These are phyloP conservation scores for Fraxinus ornus DNA, from an alignment of 305 asterid genomes.

Conservation along the genomic window DNA sequence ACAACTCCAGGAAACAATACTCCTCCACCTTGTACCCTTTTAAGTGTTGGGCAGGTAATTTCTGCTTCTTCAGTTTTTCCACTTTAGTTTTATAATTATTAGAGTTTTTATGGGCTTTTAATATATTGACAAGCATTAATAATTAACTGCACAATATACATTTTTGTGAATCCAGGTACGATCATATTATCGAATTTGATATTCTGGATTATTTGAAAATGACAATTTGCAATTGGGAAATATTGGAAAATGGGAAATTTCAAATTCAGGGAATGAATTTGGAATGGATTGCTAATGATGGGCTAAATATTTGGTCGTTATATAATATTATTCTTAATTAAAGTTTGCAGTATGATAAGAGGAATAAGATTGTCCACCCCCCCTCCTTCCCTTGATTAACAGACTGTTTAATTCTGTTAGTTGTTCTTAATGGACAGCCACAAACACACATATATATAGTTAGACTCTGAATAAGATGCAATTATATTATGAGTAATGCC, in stretches of 20 bases:
- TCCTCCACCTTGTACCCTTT: conserved; percentile 73
- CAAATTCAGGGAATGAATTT: not conserved
- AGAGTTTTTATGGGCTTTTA: not conserved
- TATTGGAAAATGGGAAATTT: not conserved
- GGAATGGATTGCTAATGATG: not conserved
- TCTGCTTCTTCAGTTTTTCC: not conserved
- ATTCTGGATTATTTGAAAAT: not conserved
- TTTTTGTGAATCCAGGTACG: not conserved
- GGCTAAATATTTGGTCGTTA: not conserved
- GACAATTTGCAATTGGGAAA: not conserved
- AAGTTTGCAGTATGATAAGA: not conserved
- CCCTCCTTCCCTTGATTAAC: not conserved
- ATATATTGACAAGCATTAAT: not conserved
- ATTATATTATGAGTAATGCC: not conserved
- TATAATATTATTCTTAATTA: not conserved
- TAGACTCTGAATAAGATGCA: not conserved
- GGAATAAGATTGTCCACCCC: not conserved
- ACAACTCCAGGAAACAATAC: conserved; percentile 50
- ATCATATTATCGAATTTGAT: not conserved
- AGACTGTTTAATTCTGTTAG: not conserved
- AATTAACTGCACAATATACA: not conserved
- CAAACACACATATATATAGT: too few species aligned
- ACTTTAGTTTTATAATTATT: not conserved
- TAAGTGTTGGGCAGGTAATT: conserved; percentile 87
- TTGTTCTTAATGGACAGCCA: not conserved